A percentile compares a stretch with the other conserved stretches of the same genome.
These are phyloP conservation scores for barley (Hordeum vulgare) DNA, from an alignment of 176 grass and related monocot genomes.

Conservation along the genomic window MorexV3_pseudomolecules_assembly NC_058524.1:521369520-521370019, in stretches of 20 bases:
- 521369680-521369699: too few species aligned
- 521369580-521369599: too few species aligned
- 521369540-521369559: too few species aligned
- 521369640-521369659: slow-evolving; percentile 65
- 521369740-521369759: too few species aligned
- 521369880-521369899: slow-evolving; percentile 30
- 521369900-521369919: slow-evolving; percentile 31
- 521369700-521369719: too few species aligned
- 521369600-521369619: too few species aligned
- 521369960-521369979: slow-evolving; percentile 71
- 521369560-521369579: too few species aligned
- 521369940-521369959: slow-evolving; percentile 51
- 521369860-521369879: slow-evolving; percentile 48
- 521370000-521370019: slow-evolving; percentile 42
- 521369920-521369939: slow-evolving; percentile 42
- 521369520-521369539: too few species aligned
- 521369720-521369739: too few species aligned
- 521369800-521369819: slow-evolving; percentile 48
- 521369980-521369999: slow-evolving; percentile 57
- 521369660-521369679: slow-evolving; percentile 72
- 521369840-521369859: slow-evolving; percentile 33
- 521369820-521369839: slow-evolving; percentile 50
- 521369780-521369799: too few species aligned
- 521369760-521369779: too few species aligned
- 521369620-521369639: too few species aligned